Conservation (phyloP, 176 grass and related monocot species). For the Pontederia crassipes region DNA sequence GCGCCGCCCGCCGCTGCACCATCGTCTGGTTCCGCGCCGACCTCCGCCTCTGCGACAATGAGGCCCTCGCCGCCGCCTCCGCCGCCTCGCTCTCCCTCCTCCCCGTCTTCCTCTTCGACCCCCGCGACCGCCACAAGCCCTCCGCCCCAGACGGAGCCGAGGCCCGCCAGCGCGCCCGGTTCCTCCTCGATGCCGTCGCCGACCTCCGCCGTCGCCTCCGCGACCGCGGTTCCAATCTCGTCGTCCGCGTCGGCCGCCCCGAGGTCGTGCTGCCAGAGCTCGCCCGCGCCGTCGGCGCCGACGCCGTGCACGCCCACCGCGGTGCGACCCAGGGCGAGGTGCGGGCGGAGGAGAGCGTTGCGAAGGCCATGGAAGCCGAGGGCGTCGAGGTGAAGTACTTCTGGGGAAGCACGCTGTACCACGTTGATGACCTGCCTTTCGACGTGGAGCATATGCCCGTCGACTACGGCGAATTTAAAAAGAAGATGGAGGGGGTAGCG, state of each 20-base stretch:
- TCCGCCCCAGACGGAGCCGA: slow-evolving; percentile 54
- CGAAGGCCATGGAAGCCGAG: slow-evolving; percentile 68
- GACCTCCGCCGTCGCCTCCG: slow-evolving; percentile 63
- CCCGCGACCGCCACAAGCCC: slow-evolving; percentile 55
- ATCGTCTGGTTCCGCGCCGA: slow-evolving; percentile 83
- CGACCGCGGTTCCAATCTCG: slow-evolving; percentile 59
- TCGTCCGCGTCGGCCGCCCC: slow-evolving; percentile 69
- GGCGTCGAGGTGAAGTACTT: slow-evolving; percentile 93
- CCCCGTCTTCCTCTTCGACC: slow-evolving; percentile 75
- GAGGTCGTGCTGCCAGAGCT: slow-evolving; percentile 78
- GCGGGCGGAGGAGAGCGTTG: slow-evolving; percentile 58
- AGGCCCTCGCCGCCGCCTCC: slow-evolving; percentile 37
- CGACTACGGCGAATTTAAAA: slow-evolving; percentile 61
- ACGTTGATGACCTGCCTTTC: slow-evolving; percentile 82
- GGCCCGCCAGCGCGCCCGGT: slow-evolving; percentile 51
- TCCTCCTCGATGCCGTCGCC: slow-evolving; percentile 74
- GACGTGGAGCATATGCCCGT: slow-evolving; percentile 55
- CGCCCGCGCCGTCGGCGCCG: slow-evolving; percentile 37
- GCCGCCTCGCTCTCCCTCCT: slow-evolving; percentile 56
- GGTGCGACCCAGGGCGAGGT: slow-evolving; percentile 81
- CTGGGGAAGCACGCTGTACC: slow-evolving; percentile 88
- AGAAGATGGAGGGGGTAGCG: slow-evolving; percentile 50
- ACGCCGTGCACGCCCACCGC: slow-evolving; percentile 69
- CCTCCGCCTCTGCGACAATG: slow-evolving; percentile 76
- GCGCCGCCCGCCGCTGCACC: slow-evolving; percentile 48